A percentile compares a stretch with the other conserved stretches of the same genome.
phyloP scores from a whole-genome alignment of 176 grass and related monocot genomes.

The Lolium multiflorum region DNA sequence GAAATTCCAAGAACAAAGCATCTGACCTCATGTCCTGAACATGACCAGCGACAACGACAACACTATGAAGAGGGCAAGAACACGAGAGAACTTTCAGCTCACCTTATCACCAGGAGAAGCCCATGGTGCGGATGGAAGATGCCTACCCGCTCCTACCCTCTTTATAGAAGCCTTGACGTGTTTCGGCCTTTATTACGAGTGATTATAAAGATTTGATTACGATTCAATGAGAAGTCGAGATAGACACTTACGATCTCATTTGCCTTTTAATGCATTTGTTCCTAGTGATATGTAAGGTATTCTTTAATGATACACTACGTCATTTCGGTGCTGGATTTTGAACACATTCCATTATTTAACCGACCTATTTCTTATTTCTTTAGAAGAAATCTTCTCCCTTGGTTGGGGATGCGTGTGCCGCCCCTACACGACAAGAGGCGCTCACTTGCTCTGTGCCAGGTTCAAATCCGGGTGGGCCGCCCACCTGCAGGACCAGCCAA shows the following conservation, averaged over 20 bases:
- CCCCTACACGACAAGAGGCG: neutral
- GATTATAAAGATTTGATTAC: slow-evolving; percentile 1
- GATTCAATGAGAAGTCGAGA: slow-evolving; percentile 28
- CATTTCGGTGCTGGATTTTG: slow-evolving; percentile 31
- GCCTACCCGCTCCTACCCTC: neutral
- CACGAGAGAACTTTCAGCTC: slow-evolving; percentile 43
- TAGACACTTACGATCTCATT: slow-evolving; percentile 18
- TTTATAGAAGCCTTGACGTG: neutral
- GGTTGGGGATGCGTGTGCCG: neutral
- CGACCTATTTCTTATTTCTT: neutral
- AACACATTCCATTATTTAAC: slow-evolving; percentile 32
- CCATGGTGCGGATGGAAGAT: slow-evolving; percentile 31
- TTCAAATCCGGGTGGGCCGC: neutral
- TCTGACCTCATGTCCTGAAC: slow-evolving; percentile 13
- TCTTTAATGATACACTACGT: slow-evolving; percentile 36
- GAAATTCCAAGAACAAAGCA: slow-evolving; percentile 24
- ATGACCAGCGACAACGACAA: neutral
- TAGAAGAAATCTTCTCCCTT: neutral
- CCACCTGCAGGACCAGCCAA: neutral
- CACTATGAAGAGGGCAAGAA: slow-evolving; percentile 44
- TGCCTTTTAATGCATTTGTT: slow-evolving; percentile 23
- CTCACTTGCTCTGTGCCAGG: neutral
- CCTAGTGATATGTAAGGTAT: slow-evolving; percentile 17
- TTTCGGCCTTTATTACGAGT: neutral
- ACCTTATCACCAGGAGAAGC: slow-evolving; percentile 49